Conservation (phyloP, 1,139 yeast genomes). For the Suhomyces yuchorum region DNA sequence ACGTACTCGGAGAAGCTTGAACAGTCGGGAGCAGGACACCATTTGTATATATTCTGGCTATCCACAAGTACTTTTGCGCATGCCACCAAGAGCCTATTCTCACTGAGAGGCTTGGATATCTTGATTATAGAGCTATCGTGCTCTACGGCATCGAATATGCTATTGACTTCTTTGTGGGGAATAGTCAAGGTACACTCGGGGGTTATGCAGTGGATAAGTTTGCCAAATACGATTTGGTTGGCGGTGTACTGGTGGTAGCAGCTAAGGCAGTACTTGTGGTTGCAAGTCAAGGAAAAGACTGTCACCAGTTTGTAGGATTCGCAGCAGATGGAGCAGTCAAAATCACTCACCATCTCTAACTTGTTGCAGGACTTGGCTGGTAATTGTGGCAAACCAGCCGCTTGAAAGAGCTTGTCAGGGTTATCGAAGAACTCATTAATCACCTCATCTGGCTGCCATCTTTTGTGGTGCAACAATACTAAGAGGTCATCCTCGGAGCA, state of each 20-base stretch:
- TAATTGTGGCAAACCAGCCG: conserved; percentile 49
- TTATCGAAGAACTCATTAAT: conserved; percentile 68
- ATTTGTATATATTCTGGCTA: conserved; percentile 49
- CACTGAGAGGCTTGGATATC: conserved; percentile 12
- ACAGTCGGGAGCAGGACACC: conserved; percentile 94
- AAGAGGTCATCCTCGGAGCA: conserved; percentile 47
- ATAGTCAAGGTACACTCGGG: conserved; percentile 34
- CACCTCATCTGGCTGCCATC: conserved; percentile 76
- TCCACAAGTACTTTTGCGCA: conserved; percentile 55
- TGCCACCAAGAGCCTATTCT: conserved; percentile 22
- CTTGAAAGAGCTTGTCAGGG: conserved; percentile 42
- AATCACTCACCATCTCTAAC: conserved; percentile 25
- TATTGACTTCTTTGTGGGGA: conserved; percentile 36
- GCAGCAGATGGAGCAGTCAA: conserved; percentile 71
- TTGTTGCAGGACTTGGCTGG: conserved; percentile 19
- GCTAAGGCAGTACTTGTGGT: conserved; percentile 64
- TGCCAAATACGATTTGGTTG: conserved; percentile 53
- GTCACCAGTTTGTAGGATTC: conserved; percentile 43
- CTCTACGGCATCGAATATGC: conserved; percentile 18
- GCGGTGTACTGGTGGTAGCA: conserved; percentile 68
- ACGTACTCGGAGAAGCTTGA: conserved; percentile 46
- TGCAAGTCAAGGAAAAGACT: conserved; percentile 63
- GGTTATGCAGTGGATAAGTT: conserved; percentile 69
- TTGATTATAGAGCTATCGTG: conserved; percentile 12
- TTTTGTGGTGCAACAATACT: conserved; percentile 56